These are phyloP conservation scores for Gracilaria domingensis DNA, from an alignment of 23 red algal genomes.

Conservation along the genomic window DNA sequence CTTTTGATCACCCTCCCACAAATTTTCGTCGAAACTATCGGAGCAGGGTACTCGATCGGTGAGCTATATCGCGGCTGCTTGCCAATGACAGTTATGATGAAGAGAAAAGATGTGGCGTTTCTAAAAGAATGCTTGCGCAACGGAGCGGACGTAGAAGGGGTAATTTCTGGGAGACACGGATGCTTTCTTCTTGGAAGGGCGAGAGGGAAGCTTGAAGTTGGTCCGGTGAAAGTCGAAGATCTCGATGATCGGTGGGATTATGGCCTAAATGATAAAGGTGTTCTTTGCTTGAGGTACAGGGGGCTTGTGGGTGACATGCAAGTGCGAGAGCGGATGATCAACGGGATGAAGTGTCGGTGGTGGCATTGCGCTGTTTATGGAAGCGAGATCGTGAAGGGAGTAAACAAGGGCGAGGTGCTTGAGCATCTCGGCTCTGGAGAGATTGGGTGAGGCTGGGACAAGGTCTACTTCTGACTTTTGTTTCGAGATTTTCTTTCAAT, in stretches of 20 bases:
- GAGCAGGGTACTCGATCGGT: constrained; percentile 4
- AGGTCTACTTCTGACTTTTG: no score
- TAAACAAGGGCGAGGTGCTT: not conserved
- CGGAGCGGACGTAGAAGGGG: constrained; percentile 8
- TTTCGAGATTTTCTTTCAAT: no score
- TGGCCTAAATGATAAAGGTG: constrained; percentile 3
- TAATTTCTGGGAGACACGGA: constrained; percentile 2
- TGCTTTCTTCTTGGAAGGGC: constrained; percentile 27
- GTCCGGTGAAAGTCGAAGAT: constrained; percentile 17
- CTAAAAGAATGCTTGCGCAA: constrained; percentile 17
- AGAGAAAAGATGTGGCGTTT: constrained; percentile 9
- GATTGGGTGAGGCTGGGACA: not conserved
- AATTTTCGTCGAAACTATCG: not conserved
- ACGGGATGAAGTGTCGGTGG: constrained; percentile 24
- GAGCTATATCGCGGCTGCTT: constrained; percentile 7
- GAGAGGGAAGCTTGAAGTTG: not conserved
- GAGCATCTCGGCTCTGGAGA: not conserved
- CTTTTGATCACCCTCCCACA: constrained; percentile 15
- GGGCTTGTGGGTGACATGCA: constrained; percentile 27
- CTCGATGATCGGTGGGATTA: constrained; percentile 33
- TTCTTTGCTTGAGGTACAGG: not conserved
- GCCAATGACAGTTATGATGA: not conserved
- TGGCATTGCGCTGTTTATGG: constrained; percentile 18
- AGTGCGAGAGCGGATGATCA: not conserved
- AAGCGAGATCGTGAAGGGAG: not conserved